These are phyloP conservation scores for Salix viminalis DNA, from an alignment of 345 rosid species.

Conservation along the genomic window DNA sequence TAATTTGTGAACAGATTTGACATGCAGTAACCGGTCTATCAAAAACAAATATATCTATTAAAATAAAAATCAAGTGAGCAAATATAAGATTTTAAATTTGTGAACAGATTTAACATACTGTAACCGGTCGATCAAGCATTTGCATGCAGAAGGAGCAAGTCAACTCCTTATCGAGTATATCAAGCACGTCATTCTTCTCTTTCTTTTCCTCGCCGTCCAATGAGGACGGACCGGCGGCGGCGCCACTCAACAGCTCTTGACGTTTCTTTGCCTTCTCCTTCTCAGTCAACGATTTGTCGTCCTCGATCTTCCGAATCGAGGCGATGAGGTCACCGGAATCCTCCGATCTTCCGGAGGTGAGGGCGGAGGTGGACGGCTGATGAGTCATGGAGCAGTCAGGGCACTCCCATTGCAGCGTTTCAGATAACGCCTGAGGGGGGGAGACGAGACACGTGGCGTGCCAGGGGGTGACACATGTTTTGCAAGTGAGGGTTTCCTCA, in stretches of 20 bases:
- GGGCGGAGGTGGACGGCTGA: background rate
- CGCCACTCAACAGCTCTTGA: constrained; percentile 51
- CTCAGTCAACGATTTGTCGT: constrained; percentile 40
- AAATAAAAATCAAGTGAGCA: background rate
- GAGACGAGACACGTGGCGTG: constrained; percentile 54
- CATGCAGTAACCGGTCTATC: constrained; percentile 54
- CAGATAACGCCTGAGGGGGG: constrained; percentile 39
- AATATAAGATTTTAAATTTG: background rate
- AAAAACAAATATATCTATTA: background rate
- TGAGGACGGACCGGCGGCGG: background rate
- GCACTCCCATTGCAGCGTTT: constrained; percentile 55
- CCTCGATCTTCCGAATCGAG: constrained; percentile 46
- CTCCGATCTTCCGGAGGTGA: background rate
- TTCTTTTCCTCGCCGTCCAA: background rate
- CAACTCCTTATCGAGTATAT: constrained; percentile 31
- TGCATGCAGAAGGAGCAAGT: constrained; percentile 59
- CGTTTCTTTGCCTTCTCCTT: constrained; percentile 54
- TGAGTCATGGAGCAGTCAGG: constrained; percentile 51
- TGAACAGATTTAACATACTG: constrained; percentile 31
- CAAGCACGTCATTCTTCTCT: constrained; percentile 22
- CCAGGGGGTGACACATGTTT: constrained; percentile 65
- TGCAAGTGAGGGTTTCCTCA: constrained; percentile 51
- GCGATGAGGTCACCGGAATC: constrained; percentile 22
- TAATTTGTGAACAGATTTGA: background rate
- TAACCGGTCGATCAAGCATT: constrained; percentile 66